Percentiles rank a stretch among this genome's conserved stretches.
phyloP scores from a whole-genome alignment of 2,329 filamentous ascomycete genomes.

The Xylariaceae sp. region DNA sequence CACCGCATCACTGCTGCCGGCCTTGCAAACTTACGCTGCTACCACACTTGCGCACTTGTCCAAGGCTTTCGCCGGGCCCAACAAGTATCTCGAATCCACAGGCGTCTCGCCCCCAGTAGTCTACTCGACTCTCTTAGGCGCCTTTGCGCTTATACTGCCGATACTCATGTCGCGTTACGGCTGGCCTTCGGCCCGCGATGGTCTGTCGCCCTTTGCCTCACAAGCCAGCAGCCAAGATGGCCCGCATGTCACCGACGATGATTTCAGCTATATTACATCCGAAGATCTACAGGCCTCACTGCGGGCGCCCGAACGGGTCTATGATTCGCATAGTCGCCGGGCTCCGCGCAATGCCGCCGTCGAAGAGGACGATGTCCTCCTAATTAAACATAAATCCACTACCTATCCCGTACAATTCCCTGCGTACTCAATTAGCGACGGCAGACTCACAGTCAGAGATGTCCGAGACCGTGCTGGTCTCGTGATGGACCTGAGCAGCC shows the following conservation, averaged over 20 bases:
- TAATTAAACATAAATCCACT: slow-evolving; percentile 64
- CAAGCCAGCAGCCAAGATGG: slow-evolving; percentile 41
- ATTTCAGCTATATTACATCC: slow-evolving; percentile 80
- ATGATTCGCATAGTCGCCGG: slow-evolving; percentile 38
- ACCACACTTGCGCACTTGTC: slow-evolving; percentile 48
- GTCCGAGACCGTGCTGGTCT: slow-evolving; percentile 64
- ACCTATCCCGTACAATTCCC: slow-evolving; percentile 70
- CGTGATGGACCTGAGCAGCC: slow-evolving; percentile 59
- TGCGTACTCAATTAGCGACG: slow-evolving; percentile 69
- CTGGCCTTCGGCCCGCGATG: slow-evolving; percentile 44
- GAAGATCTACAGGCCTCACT: slow-evolving; percentile 58
- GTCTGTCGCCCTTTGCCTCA: slow-evolving; percentile 50
- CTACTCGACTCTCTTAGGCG: slow-evolving; percentile 48
- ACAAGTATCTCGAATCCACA: slow-evolving; percentile 49
- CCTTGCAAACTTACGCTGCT: slow-evolving; percentile 52
- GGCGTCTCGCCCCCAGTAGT: slow-evolving; percentile 47
- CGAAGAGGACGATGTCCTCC: slow-evolving; percentile 67
- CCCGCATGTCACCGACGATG: slow-evolving; percentile 66
- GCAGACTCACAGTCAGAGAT: slow-evolving; percentile 63
- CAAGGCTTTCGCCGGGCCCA: slow-evolving; percentile 44
- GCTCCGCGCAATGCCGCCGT: slow-evolving; percentile 33
- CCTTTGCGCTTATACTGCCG: slow-evolving; percentile 46
- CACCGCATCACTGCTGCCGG: slow-evolving; percentile 45
- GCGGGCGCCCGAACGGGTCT: slow-evolving; percentile 37
- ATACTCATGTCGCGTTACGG: slow-evolving; percentile 54